Percentiles rank a stretch among this genome's conserved stretches.
Evolutionary conservation across 495 filamentous ascomycete genomes (phyloP).

Genomic region (Talaromyces stipitatus): DNA sequence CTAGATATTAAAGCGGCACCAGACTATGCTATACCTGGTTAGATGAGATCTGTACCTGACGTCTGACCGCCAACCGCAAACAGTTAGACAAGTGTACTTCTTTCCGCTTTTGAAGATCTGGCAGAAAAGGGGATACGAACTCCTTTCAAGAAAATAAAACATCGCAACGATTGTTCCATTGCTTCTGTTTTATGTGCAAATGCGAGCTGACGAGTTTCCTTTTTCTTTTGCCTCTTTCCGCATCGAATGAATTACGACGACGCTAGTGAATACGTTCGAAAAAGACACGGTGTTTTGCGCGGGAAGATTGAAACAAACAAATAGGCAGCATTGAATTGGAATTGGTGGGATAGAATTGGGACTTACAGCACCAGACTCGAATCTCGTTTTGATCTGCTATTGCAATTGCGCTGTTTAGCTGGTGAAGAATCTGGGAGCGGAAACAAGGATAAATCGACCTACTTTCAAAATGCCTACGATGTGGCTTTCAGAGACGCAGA

Average conservation of each 20-base stretch:
- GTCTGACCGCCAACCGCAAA: conserved; percentile 6
- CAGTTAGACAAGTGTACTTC: neutral
- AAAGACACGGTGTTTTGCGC: neutral
- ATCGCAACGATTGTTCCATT: neutral
- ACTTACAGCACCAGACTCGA: neutral
- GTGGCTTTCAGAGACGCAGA: conserved; percentile 95
- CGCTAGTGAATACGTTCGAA: neutral
- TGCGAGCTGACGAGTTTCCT: neutral
- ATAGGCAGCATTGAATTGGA: neutral
- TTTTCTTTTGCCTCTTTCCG: neutral
- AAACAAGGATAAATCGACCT: neutral
- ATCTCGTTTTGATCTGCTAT: neutral
- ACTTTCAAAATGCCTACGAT: conserved; percentile 55
- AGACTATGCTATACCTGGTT: neutral
- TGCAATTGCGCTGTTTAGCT: neutral
- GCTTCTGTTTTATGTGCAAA: neutral
- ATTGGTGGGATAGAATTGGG: neutral
- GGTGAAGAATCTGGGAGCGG: neutral
- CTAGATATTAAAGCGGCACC: neutral
- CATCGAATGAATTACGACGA: neutral
- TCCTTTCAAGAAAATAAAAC: neutral
- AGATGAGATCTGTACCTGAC: neutral
- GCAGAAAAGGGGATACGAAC: conserved; percentile 4
- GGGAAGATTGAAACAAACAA: neutral
- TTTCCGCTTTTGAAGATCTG: conserved; percentile 4